Conservation (phyloP, 169 alveolate species). For the Plasmodium gaboni region DNA sequence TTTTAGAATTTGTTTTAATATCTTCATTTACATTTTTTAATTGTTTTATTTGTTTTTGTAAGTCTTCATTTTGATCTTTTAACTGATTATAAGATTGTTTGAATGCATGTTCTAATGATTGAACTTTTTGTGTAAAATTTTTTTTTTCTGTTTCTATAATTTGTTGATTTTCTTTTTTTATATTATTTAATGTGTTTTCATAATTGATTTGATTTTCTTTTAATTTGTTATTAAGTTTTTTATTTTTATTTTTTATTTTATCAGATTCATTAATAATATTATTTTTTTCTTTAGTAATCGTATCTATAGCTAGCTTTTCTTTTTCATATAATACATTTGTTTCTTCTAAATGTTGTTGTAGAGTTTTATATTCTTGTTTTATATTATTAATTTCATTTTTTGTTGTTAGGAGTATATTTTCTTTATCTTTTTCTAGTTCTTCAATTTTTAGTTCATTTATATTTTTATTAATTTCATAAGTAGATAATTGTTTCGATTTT, state of each 20-base stretch:
- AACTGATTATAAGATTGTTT: conserved; percentile 48
- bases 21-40: conserved; percentile 50
- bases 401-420: background rate
- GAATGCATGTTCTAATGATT: conserved; percentile 52
- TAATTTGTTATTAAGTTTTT: conserved; percentile 49
- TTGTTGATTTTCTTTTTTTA: conserved; percentile 39
- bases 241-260: conserved; percentile 45
- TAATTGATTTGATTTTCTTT: conserved; percentile 30
- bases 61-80: conserved; percentile 32
- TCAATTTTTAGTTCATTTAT: background rate
- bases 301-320: conserved; percentile 63
- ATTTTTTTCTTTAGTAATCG: conserved; percentile 40
- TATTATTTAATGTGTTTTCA: conserved; percentile 14
- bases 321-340: conserved; percentile 14
- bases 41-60: conserved; percentile 29
- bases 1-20: conserved; percentile 49
- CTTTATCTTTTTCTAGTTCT: conserved; percentile 20
- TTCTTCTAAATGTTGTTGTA: conserved; percentile 38
- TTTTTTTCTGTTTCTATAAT: conserved; percentile 30
- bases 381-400: conserved; percentile 14
- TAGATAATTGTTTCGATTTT: conserved; percentile 5
- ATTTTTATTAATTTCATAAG: conserved; percentile 2
- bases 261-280: conserved; percentile 60
- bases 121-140: conserved; percentile 28
- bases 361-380: conserved; percentile 7